Evolutionary conservation across 352 stramenopile genomes (phyloP), one percentile per base, ranked within the genome.

Genomic region (Plasmopara muralis): DNA sequence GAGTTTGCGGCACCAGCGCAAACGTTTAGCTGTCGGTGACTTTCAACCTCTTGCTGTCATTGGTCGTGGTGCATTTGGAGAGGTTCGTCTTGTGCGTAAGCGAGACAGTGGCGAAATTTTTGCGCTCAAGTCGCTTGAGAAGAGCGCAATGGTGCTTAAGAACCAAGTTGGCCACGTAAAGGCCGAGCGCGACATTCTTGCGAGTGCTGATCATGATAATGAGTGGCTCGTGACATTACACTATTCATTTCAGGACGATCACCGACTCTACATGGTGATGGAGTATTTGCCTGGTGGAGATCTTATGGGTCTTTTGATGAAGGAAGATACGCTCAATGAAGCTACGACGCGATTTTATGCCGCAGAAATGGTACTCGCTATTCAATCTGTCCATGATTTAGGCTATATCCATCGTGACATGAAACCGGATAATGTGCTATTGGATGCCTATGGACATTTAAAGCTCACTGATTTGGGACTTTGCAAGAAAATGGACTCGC

Each of bases 351-450:
- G 80, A 45, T 98, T 99, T 59, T 99, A 99, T 71, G 97, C 98
- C 53, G 96, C 95, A 2, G 96, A 99, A 73, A 98, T 98, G 58
- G 84, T 98, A 40, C 80, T 98, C 62, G 97, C 97, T 9, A 98
- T 99, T 55, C 91, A 96, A 57, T 97, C 86, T 29, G 95, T 99
- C 31, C 97, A 99, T 78, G 86, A 95, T 15, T 66, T 99, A 14
- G 97, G 96, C 5, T 99, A 99, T 66, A 99, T 99, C 62, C 96
- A 99, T 70, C 83, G 96, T 29, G 96, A 99, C 61, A 96, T 99
- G 66, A 99, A 99, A 72, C 88, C 89, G 10, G 89, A 98, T 58
- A 98, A 98, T 55, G 84, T 98, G 53, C 74, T 99, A 30, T 78
- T 99, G 25, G 96, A 99, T 72, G 87, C 86, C 8, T 80, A 96